Evolutionary conservation across 2,329 filamentous ascomycete genomes (phyloP).

Genomic region (Penicillium sp.): DNA sequence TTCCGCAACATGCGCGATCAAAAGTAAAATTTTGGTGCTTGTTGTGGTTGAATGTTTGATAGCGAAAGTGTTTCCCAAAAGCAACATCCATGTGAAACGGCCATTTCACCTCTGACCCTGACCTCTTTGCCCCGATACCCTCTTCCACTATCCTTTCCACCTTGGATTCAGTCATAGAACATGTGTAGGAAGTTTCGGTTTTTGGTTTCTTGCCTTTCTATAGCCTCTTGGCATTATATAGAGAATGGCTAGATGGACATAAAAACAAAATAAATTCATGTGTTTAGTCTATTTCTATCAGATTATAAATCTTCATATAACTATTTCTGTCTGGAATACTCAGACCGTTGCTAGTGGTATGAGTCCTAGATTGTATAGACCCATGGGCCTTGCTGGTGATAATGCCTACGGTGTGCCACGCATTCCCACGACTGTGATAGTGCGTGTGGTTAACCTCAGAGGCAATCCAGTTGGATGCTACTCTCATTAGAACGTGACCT

Average conservation of each 20-base stretch:
- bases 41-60: constrained; percentile 4
- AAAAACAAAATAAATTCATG: constrained; percentile 8
- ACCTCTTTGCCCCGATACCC: constrained; percentile 8
- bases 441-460: not conserved
- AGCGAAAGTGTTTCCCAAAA: constrained; percentile 9
- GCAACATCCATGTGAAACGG: constrained; percentile 6
- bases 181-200: constrained; percentile 5
- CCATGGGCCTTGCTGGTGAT: not conserved
- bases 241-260: constrained; percentile 14
- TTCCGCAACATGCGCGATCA: constrained; percentile 68
- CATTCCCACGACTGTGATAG: not conserved
- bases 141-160: constrained; percentile 1
- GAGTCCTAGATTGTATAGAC: not conserved
- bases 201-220: constrained; percentile 8
- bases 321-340: not conserved
- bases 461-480: not conserved
- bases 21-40: constrained; percentile 9
- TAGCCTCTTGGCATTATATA: constrained; percentile 9
- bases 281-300: not conserved
- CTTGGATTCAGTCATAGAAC: not conserved
- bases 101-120: not conserved
- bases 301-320: not conserved
- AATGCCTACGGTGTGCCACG: not conserved
- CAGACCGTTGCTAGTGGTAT: not conserved
- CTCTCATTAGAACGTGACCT: not conserved